phyloP scores from a whole-genome alignment of 1,284 basidiomycete genomes.

The Caloboletus firmus region DNA sequence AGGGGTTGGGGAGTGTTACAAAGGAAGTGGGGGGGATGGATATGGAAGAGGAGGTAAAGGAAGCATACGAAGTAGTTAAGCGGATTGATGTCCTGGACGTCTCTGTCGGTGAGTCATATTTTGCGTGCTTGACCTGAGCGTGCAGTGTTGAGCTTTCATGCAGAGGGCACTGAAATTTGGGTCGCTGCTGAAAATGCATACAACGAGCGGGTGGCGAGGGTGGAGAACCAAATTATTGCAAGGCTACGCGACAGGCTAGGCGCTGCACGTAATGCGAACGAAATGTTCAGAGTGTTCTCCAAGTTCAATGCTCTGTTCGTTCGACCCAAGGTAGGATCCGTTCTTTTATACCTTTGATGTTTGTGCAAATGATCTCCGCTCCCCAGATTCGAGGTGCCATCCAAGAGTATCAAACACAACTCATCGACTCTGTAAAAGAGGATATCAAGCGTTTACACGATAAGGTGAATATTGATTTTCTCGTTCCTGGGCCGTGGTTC shows the following conservation, averaged over 20 bases:
- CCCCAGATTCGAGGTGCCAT: conserved; percentile 90
- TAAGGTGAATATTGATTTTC: conserved; percentile 54
- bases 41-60: conserved; percentile 96
- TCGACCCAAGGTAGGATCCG: conserved; percentile 81
- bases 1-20: conserved; percentile 72
- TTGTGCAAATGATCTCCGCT: background rate
- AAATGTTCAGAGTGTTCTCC: conserved; percentile 99
- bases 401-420: conserved; percentile 97
- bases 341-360: background rate
- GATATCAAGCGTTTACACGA: conserved; percentile 95
- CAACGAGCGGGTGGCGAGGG: conserved; percentile 94
- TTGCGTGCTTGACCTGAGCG: background rate
- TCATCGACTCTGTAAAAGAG: conserved; percentile 97
- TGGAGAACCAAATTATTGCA: conserved; percentile 98
- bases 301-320: conserved; percentile 99
- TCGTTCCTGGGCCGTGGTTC: conserved; percentile 4
- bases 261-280: conserved; percentile 96
- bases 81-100: conserved; percentile 96
- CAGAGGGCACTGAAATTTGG: conserved; percentile 99
- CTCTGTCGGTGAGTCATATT: conserved; percentile 61
- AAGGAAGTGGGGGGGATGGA: conserved; percentile 83
- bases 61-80: conserved; percentile 94
- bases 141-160: conserved; percentile 6
- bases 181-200: conserved; percentile 95
- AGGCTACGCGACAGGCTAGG: conserved; percentile 88